These are phyloP conservation scores for Panaeolus cyanescens DNA, from an alignment of 768 basidiomycete species.

Conservation along the genomic window DNA sequence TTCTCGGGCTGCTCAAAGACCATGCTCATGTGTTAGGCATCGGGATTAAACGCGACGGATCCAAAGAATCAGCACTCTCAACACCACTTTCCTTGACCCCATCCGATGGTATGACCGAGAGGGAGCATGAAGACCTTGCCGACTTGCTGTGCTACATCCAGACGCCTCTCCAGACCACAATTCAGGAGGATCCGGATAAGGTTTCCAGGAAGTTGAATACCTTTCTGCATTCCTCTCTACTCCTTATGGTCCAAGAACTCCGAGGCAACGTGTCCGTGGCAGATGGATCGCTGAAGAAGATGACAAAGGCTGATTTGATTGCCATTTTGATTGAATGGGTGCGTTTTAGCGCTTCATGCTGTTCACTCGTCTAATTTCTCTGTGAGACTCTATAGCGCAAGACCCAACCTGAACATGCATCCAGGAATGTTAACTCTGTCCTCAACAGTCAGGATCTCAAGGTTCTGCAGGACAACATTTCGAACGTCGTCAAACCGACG, in stretches of 20 bases:
- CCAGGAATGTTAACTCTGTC: background rate
- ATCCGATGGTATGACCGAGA: background rate
- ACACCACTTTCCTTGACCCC: background rate
- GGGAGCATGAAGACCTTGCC: background rate
- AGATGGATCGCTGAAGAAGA: background rate
- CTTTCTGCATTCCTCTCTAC: background rate
- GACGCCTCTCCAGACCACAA: background rate
- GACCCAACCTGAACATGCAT: background rate
- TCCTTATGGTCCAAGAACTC: background rate
- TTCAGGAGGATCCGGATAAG: background rate
- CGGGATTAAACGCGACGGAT: constrained; percentile 4
- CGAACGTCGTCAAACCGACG: constrained; percentile 18
- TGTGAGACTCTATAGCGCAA: background rate
- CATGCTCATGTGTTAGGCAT: constrained; percentile 25
- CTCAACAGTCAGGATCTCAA: constrained; percentile 13
- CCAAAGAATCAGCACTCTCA: background rate
- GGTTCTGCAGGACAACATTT: constrained; percentile 23
- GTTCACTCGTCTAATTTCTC: background rate
- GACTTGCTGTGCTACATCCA: background rate
- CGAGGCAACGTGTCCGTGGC: background rate
- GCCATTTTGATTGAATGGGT: constrained; percentile 4
- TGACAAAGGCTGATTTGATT: constrained; percentile 4
- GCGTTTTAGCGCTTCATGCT: background rate
- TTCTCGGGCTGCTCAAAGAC: constrained; percentile 26
- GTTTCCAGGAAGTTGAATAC: background rate